Conservation (phyloP, 2,329 filamentous ascomycete genomes). For the Thermomyces lanuginosus region DNA sequence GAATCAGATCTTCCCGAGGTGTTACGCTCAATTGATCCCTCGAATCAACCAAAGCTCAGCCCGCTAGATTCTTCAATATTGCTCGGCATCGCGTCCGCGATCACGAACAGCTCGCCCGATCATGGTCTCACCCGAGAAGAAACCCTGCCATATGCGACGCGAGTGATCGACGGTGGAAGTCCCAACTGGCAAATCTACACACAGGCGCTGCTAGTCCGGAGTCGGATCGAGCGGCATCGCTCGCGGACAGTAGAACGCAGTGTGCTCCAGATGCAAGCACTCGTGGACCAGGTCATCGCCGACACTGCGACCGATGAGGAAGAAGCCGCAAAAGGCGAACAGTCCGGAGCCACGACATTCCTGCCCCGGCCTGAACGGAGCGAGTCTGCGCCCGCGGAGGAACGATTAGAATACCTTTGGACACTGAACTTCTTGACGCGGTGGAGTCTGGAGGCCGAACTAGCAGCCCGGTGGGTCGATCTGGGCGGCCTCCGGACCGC, state of each 20-base stretch:
- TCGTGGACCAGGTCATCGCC: conserved; percentile 87
- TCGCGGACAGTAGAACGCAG: conserved; percentile 79
- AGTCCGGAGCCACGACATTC: conserved; percentile 53
- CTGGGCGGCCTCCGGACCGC: conserved; percentile 79
- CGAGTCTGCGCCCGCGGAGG: conserved; percentile 57
- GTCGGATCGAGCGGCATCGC: conserved; percentile 73
- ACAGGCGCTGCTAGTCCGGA: conserved; percentile 75
- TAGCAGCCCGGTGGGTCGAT: conserved; percentile 81
- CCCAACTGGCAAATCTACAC: conserved; percentile 98
- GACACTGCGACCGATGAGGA: conserved; percentile 46
- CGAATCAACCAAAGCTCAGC: conserved; percentile 64
- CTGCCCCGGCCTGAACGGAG: conserved; percentile 57
- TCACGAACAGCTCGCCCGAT: conserved; percentile 73
- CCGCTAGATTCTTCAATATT: conserved; percentile 82
- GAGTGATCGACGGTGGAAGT: conserved; percentile 73
- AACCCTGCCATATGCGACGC: conserved; percentile 74
- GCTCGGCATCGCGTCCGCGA: conserved; percentile 60
- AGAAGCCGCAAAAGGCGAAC: conserved; percentile 19
- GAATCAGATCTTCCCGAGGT: conserved; percentile 40
- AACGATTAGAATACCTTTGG: conserved; percentile 71
- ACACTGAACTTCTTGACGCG: conserved; percentile 67
- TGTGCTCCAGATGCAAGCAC: conserved; percentile 79
- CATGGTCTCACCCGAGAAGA: conserved; percentile 86
- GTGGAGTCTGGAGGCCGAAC: conserved; percentile 88
- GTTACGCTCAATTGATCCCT: conserved; percentile 52